These are phyloP conservation scores for Ophiorrhiza pumila DNA, from an alignment of 257 asterid species.

Conservation along the genomic window DNA sequence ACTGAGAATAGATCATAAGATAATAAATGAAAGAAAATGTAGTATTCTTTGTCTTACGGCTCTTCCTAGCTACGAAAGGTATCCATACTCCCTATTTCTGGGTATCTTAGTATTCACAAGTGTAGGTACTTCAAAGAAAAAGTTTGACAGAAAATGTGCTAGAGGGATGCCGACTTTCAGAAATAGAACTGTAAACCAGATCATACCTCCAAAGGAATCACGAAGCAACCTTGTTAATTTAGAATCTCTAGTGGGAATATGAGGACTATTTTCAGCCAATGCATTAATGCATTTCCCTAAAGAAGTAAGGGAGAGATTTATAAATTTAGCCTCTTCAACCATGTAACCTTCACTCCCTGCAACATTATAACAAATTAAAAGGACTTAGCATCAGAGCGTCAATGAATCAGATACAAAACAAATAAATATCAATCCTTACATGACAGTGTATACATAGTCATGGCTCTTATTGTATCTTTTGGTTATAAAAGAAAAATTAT, in stretches of 20 bases:
- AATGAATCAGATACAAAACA: not conserved
- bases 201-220: constrained; percentile 87
- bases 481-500: not conserved
- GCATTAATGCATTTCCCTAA: constrained; percentile 91
- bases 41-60: not conserved
- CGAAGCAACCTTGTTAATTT: constrained; percentile 87
- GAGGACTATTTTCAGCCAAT: constrained; percentile 85
- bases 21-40: not conserved
- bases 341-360: constrained; percentile 89
- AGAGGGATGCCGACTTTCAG: not conserved
- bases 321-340: constrained; percentile 83
- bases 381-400: not conserved
- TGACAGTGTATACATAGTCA: not conserved
- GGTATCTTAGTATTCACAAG: not conserved
- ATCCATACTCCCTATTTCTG: not conserved
- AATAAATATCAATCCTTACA: not conserved
- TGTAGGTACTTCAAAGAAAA: not conserved
- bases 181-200: constrained; percentile 10
- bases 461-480: not conserved
- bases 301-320: constrained; percentile 82
- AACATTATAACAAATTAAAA: constrained; percentile 20
- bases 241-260: constrained; percentile 89
- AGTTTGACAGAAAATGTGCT: not conserved
- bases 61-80: not conserved
- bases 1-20: not conserved